A percentile compares a stretch with the other conserved stretches of the same genome.
Evolutionary conservation across 139 green algal species (phyloP).

Genomic region (Chlorella ohadii): DNA sequence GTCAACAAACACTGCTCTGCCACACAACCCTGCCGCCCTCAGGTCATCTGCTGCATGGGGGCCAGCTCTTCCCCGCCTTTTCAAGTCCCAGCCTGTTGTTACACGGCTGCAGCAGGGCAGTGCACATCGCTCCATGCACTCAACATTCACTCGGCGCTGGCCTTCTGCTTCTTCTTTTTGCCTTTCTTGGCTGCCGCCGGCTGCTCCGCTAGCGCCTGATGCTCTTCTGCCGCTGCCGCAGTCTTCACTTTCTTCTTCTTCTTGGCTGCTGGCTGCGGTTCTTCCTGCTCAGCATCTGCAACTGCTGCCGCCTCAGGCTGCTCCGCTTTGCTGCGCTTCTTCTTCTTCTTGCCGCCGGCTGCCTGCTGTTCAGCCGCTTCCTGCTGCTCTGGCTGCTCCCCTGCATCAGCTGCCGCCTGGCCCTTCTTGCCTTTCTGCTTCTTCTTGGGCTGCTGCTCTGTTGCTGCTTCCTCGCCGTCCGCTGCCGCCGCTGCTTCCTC

Average conservation of each 20-base stretch:
- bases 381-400: neutral
- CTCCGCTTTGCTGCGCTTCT: neutral
- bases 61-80: too few relatives aligned
- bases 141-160: neutral
- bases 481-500: neutral
- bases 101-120: too few relatives aligned
- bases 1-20: too few relatives aligned
- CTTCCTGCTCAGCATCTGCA: neutral
- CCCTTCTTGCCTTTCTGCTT: neutral
- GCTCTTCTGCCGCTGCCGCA: neutral
- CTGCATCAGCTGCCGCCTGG: neutral
- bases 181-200: constrained; percentile 7
- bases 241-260: neutral
- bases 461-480: neutral
- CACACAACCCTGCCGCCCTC: too few relatives aligned
- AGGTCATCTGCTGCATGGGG: too few relatives aligned
- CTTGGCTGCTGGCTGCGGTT: neutral
- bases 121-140: too few relatives aligned
- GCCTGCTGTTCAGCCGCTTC: neutral
- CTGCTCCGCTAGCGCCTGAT: neutral
- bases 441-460: neutral
- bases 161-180: constrained; percentile 32
- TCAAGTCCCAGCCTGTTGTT: too few relatives aligned
- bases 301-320: too few relatives aligned
- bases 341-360: constrained; percentile 15